Base-by-base conservation (phyloP, 768 basidiomycete genomes). In the Phaeolepiota aurea region DNA sequence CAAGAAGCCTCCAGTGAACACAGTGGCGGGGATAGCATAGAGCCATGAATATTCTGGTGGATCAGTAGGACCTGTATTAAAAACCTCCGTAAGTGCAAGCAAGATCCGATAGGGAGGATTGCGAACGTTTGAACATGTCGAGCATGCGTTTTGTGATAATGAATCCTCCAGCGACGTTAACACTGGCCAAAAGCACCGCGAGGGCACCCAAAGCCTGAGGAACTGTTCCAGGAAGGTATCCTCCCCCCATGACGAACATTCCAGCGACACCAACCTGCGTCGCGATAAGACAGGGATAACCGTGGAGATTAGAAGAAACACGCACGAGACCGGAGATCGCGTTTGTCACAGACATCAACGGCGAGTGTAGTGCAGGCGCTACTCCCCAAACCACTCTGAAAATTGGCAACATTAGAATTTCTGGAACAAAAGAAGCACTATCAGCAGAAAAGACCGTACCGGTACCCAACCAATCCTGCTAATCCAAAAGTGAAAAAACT, bases 81-180 rank as follows among this genome's bases (percentile, higher is more conserved):
- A n/a, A 11, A 20, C 22, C 20, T n/a, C 38, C 11, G 34, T n/a
- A 48, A 41, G 43, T 20, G 23, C 13, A 42, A 13, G 21, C 21
- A 30, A 13, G 25, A 40, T 14, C 10, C 38, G 15, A 11, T 40
- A 25, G 20, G 39, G 3, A 20, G 35, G 18, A 33, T 2, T 5
- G 39, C 71, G 46, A 57, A 84, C 89, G 79, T 63, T 85, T 87
- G 61, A 92, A 92, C 82, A 92, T 88, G 53, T 91, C 87, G 45
- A 92, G 65, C 89, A 92, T 92, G 32, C 88, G 80, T 59, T 89
- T 89, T 16, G 87, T 90, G 51, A 91, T 82, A 28, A 88, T 79
- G 51, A 90, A 91, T 32, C 89, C 89, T 38, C 89, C 89, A 23
- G 84, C 77, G 40, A 92, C 87, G 53, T 92, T 92, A 44, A 92